Conservation (phyloP, 805 yeast species). For the Nakazawaea peltata region DNA sequence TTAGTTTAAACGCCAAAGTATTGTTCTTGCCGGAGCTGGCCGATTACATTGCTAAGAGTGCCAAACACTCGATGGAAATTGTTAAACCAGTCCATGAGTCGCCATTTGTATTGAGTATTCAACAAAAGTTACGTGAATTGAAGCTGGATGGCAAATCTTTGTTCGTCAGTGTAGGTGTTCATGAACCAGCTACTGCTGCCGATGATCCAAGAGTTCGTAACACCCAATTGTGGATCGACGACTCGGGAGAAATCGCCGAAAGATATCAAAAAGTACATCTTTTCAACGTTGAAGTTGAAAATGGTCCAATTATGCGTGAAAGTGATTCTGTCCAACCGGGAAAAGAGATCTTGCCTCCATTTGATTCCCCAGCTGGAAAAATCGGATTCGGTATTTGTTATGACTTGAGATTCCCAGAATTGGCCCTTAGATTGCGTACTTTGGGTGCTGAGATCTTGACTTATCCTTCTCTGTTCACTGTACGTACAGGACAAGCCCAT, state of each 20-base stretch:
- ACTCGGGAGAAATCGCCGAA: slow-evolving; percentile 55
- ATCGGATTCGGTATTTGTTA: slow-evolving; percentile 76
- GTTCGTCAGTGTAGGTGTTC: slow-evolving; percentile 80
- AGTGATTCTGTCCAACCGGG: slow-evolving; percentile 83
- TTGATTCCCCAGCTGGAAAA: slow-evolving; percentile 51
- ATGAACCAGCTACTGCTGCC: slow-evolving; percentile 54
- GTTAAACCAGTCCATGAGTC: slow-evolving; percentile 38
- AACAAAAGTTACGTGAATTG: slow-evolving; percentile 34
- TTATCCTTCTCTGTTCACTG: slow-evolving; percentile 90
- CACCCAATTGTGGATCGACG: slow-evolving; percentile 62
- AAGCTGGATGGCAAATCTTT: slow-evolving; percentile 31
- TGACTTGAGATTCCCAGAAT: slow-evolving; percentile 83
- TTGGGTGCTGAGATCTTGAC: slow-evolving; percentile 72
- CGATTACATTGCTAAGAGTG: slow-evolving; percentile 73
- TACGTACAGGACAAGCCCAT: slow-evolving; percentile 85
- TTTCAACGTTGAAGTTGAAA: slow-evolving; percentile 77
- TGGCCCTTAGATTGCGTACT: slow-evolving; percentile 54
- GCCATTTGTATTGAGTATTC: slow-evolving; percentile 35
- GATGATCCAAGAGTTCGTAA: slow-evolving; percentile 48
- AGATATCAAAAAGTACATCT: slow-evolving; percentile 82
- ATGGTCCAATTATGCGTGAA: slow-evolving; percentile 78
- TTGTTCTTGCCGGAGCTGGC: slow-evolving; percentile 91
- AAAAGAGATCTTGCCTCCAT: slow-evolving; percentile 38
- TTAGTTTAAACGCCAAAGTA: slow-evolving; percentile 50
- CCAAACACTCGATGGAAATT: slow-evolving; percentile 55